phyloP scores from a whole-genome alignment of 768 basidiomycete genomes.

The Kondoa subrosea region DNA sequence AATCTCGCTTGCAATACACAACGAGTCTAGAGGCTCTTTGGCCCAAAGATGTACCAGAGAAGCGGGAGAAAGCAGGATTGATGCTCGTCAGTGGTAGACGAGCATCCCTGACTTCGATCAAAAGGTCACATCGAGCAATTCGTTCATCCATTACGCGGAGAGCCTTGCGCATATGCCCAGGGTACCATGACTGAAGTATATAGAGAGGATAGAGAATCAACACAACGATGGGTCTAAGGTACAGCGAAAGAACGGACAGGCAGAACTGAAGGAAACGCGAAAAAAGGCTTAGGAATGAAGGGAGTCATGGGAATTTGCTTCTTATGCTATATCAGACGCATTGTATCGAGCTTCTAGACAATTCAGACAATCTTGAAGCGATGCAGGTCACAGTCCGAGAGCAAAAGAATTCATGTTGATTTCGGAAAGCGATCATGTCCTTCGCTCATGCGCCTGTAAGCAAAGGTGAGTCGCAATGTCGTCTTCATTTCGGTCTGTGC shows the following conservation, averaged over 20 bases:
- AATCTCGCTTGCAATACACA: constrained; percentile 81
- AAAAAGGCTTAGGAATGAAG: neutral
- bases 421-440: neutral
- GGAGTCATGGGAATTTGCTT: too few relatives aligned
- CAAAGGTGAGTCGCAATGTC: constrained; percentile 1
- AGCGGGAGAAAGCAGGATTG: constrained; percentile 68
- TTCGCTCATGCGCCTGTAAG: constrained; percentile 5
- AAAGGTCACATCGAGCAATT: constrained; percentile 58
- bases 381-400: too few relatives aligned
- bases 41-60: constrained; percentile 23
- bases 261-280: neutral
- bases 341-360: too few relatives aligned
- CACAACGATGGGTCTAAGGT: too few relatives aligned
- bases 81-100: constrained; percentile 85
- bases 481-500: neutral
- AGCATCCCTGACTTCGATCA: constrained; percentile 86
- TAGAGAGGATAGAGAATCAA: too few relatives aligned
- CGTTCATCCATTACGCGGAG: constrained; percentile 25
- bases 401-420: neutral
- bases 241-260: neutral
- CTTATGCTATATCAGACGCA: too few relatives aligned
- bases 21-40: constrained; percentile 49
- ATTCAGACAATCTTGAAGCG: too few relatives aligned
- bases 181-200: constrained; percentile 15
- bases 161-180: constrained; percentile 25